phyloP scores from a whole-genome alignment of 306 rosid genomes.

The Cucumis sativus region Cucumber_9930_V3 NC_026660.2:28648501-28649000 shows the following conservation, averaged over 20 bases:
- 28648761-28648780: conserved; percentile 24
- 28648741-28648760: conserved; percentile 61
- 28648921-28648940: conserved; percentile 73
- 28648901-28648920: conserved; percentile 52
- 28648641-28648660: neutral
- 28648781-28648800: conserved; percentile 28
- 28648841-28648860: conserved; percentile 49
- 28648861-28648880: conserved; percentile 61
- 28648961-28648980: conserved; percentile 68
- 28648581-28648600: neutral
- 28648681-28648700: neutral
- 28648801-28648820: conserved; percentile 27
- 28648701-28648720: neutral
- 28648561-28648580: neutral
- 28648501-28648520: conserved; percentile 7
- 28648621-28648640: neutral
- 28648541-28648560: neutral
- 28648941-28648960: conserved; percentile 52
- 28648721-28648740: neutral
- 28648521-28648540: conserved; percentile 4
- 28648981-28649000: conserved; percentile 54
- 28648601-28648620: neutral
- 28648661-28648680: neutral
- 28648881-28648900: conserved; percentile 44
- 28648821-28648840: conserved; percentile 90